These are phyloP conservation scores for Pseudocercospora eumusae DNA, from an alignment of 2,329 filamentous ascomycete genomes.

Conservation along the genomic window DNA sequence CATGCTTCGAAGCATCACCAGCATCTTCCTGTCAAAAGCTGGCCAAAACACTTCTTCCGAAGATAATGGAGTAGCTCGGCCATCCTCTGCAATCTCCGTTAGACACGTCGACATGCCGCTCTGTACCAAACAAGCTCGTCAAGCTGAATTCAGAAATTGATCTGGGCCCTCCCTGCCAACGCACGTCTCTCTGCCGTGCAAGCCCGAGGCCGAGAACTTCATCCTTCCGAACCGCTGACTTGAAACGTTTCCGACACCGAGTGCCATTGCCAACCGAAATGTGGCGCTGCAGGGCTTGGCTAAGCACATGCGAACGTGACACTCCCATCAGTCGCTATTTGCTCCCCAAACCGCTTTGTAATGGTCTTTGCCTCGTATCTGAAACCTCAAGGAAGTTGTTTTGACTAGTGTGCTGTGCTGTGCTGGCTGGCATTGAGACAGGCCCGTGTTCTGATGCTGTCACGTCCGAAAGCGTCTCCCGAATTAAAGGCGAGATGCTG, in stretches of 20 bases:
- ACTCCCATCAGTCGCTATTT: background rate
- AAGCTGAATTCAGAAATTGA: background rate
- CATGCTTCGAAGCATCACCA: background rate
- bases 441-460: background rate
- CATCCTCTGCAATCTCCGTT: background rate
- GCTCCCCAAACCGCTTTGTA: background rate
- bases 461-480: background rate
- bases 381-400: background rate
- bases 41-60: background rate
- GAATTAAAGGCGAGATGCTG: background rate
- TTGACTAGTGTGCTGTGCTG: background rate
- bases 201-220: background rate
- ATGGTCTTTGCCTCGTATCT: background rate
- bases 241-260: background rate
- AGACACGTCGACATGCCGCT: constrained; percentile 1
- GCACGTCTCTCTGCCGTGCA: background rate
- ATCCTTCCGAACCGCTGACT: background rate
- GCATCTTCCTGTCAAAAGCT: background rate
- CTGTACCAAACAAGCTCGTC: background rate
- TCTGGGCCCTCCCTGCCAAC: background rate
- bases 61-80: constrained; percentile 8
- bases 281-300: background rate
- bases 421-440: background rate
- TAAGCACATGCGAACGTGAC: too few relatives aligned
- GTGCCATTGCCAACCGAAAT: background rate